Evolutionary conservation across 108 stramenopile species (phyloP).

Genomic region (Pseudonitzschia multiseries): DNA sequence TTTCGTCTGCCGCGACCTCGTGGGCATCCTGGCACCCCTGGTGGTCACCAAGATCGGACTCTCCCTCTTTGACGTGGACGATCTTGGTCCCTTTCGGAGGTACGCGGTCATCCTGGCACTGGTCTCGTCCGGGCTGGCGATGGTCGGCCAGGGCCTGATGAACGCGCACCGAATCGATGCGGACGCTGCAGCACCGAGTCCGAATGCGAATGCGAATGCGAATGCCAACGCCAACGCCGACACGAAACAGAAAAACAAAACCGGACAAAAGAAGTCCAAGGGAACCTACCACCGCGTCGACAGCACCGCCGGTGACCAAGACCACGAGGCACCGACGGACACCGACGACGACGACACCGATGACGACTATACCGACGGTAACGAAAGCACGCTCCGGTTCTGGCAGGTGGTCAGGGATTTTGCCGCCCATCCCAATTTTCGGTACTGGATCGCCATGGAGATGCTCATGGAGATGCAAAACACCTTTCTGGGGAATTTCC

Average conservation of each 20-base stretch:
- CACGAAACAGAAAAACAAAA: neutral
- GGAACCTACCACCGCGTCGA: neutral
- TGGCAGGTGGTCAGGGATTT: slow-evolving; percentile 23
- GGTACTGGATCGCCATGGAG: slow-evolving; percentile 39
- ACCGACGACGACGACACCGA: neutral
- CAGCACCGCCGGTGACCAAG: neutral
- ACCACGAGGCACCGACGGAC: neutral
- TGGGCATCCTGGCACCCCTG: slow-evolving; percentile 28
- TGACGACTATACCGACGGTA: neutral
- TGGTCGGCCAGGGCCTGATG: slow-evolving; percentile 26
- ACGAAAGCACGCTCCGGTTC: slow-evolving; percentile 15
- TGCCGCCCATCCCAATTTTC: slow-evolving; percentile 29
- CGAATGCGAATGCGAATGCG: neutral
- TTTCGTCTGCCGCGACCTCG: slow-evolving; percentile 31
- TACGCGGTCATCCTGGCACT: slow-evolving; percentile 17
- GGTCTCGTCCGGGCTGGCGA: slow-evolving; percentile 18
- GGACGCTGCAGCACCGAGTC: neutral
- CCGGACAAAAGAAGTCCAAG: neutral
- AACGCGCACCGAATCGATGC: neutral
- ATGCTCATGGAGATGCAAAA: slow-evolving; percentile 36
- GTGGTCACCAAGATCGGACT: slow-evolving; percentile 30
- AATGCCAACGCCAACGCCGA: too few relatives aligned
- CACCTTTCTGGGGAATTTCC: slow-evolving; percentile 28
- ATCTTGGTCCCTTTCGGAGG: slow-evolving; percentile 30
- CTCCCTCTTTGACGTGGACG: slow-evolving; percentile 25